Conservation (phyloP, 768 basidiomycete species). For the Kwoniella dendrophila region DNA sequence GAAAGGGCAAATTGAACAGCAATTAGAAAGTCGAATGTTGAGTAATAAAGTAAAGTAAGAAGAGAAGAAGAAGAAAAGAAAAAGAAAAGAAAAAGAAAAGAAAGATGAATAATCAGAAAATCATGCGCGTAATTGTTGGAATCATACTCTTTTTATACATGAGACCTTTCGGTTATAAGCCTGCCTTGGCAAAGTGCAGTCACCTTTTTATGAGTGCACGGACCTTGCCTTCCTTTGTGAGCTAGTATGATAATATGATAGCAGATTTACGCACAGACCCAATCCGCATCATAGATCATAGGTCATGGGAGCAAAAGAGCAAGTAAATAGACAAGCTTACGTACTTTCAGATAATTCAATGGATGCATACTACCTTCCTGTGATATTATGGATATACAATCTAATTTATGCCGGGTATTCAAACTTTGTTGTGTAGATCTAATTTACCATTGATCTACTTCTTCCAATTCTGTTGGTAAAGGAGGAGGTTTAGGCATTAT, state of each 20-base stretch:
- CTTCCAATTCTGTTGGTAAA: constrained; percentile 8
- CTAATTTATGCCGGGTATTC: too few relatives aligned
- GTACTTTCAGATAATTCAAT: too few relatives aligned
- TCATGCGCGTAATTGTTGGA: constrained; percentile 26
- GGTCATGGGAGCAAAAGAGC: too few relatives aligned
- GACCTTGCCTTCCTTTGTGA: constrained; percentile 9
- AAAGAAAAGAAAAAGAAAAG: constrained; percentile 16
- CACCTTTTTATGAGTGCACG: constrained; percentile 12
- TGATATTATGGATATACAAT: too few relatives aligned
- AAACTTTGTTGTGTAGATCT: neutral
- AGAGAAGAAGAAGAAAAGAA: neutral
- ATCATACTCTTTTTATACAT: neutral
- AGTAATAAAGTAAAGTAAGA: neutral
- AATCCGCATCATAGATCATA: too few relatives aligned
- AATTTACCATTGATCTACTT: constrained; percentile 2
- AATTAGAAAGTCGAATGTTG: neutral
- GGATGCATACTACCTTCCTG: too few relatives aligned
- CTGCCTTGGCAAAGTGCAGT: too few relatives aligned
- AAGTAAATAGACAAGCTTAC: too few relatives aligned
- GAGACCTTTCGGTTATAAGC: neutral
- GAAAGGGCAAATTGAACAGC: neutral
- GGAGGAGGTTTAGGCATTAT: constrained; percentile 31
- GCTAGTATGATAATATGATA: neutral
- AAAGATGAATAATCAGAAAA: constrained; percentile 13
- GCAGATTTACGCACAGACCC: constrained; percentile 8